Percentiles rank a stretch among this genome's conserved stretches.
Evolutionary conservation across 140 eudicot species (phyloP).

Genomic region (Stevia rebaudiana): DNA sequence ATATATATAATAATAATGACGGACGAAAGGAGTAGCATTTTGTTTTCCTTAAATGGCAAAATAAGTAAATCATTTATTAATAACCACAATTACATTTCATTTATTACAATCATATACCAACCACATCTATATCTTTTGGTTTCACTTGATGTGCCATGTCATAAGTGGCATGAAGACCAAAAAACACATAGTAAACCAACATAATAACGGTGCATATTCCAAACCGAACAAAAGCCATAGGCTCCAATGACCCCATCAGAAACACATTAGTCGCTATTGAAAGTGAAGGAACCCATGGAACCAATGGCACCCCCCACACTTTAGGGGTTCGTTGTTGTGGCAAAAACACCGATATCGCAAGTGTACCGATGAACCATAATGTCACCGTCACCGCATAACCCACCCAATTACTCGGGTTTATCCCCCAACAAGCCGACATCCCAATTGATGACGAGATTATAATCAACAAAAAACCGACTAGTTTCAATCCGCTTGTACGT

Average conservation of each 20-base stretch:
- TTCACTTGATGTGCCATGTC: constrained; percentile 63
- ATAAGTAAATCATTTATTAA: background rate
- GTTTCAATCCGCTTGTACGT: constrained; percentile 32
- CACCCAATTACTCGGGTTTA: constrained; percentile 42
- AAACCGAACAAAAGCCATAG: constrained; percentile 61
- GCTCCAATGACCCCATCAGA: constrained; percentile 69
- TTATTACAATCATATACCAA: background rate
- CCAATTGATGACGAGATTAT: constrained; percentile 60
- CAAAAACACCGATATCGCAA: constrained; percentile 48
- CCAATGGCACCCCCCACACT: constrained; percentile 87
- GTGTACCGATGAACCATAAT: constrained; percentile 56
- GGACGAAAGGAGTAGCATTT: no score
- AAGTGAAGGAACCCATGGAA: constrained; percentile 82
- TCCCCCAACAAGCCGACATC: constrained; percentile 59
- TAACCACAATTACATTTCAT: background rate
- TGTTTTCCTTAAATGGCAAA: no score
- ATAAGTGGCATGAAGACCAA: constrained; percentile 85
- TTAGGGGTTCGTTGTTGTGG: constrained; percentile 60
- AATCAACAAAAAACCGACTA: constrained; percentile 37
- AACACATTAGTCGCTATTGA: constrained; percentile 71
- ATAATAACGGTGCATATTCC: constrained; percentile 58
- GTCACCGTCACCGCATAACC: constrained; percentile 53
- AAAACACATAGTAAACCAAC: constrained; percentile 65
- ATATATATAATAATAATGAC: no score
- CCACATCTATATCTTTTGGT: constrained; percentile 15